Conservation (phyloP, 2,329 filamentous ascomycete genomes). For the Setomelanomma holmii region DNA sequence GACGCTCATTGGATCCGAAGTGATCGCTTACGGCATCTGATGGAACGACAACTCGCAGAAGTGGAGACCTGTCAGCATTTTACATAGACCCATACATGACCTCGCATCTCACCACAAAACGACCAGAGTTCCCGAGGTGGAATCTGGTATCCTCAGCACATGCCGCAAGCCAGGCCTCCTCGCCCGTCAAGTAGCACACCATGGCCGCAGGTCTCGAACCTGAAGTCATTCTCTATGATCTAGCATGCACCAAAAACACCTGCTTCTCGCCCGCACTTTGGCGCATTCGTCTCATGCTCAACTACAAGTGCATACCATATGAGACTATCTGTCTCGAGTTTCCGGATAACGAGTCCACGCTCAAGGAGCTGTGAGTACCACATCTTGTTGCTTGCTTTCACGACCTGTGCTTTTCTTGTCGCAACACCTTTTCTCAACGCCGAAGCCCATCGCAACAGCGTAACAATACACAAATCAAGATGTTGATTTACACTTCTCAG, state of each 20-base stretch:
- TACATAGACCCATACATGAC: too few relatives aligned
- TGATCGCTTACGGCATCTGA: too few relatives aligned
- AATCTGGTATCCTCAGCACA: too few relatives aligned
- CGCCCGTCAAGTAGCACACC: too few relatives aligned
- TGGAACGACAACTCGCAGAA: too few relatives aligned
- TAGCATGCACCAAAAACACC: slow-evolving; percentile 49
- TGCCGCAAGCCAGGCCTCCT: too few relatives aligned
- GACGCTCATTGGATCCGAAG: too few relatives aligned
- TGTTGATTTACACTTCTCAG: slow-evolving; percentile 11
- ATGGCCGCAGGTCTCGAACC: too few relatives aligned
- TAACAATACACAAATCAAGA: neutral
- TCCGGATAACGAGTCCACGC: slow-evolving; percentile 52
- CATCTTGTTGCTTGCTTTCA: neutral
- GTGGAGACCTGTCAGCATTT: too few relatives aligned
- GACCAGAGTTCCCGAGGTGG: too few relatives aligned
- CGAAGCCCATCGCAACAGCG: neutral
- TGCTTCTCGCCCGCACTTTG: slow-evolving; percentile 54
- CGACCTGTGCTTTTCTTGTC: neutral
- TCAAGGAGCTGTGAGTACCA: slow-evolving; percentile 49
- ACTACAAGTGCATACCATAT: slow-evolving; percentile 54
- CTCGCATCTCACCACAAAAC: too few relatives aligned
- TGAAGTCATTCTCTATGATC: slow-evolving; percentile 52
- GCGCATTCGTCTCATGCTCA: slow-evolving; percentile 55
- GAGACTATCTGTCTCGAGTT: slow-evolving; percentile 49
- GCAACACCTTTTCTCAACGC: neutral